phyloP scores from a whole-genome alignment of 129 eudicot genomes.

The Artemisia argyi region DNA sequence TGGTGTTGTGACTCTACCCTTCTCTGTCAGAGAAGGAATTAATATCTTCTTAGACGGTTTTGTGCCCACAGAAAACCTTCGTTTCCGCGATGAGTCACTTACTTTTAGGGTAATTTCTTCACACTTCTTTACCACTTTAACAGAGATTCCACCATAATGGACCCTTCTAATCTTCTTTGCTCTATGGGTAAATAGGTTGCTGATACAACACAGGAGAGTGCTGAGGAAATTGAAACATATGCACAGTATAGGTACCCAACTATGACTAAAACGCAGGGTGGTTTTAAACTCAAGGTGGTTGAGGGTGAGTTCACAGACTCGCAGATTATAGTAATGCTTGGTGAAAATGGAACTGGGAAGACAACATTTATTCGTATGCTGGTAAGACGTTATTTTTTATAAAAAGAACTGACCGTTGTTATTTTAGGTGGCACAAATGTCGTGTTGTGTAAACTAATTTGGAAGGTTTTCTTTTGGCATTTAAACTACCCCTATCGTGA shows the following conservation, averaged over 20 bases:
- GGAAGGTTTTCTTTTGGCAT: too few species aligned
- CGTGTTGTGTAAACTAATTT: too few species aligned
- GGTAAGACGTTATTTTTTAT: conserved; percentile 37
- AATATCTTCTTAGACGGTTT: too few species aligned
- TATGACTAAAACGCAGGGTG: conserved; percentile 39
- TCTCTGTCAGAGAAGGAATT: too few species aligned
- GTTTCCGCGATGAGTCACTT: conserved; percentile 18
- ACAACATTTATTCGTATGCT: conserved; percentile 55
- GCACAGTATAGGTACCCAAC: conserved; percentile 67
- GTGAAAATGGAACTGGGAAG: conserved; percentile 74
- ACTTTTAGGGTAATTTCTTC: too few species aligned
- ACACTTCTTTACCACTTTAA: too few species aligned
- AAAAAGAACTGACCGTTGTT: too few species aligned
- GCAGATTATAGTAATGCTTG: conserved; percentile 87
- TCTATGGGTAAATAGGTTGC: conserved; percentile 49
- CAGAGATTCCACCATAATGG: too few species aligned
- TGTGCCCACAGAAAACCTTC: conserved; percentile 55
- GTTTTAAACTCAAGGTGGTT: conserved; percentile 64
- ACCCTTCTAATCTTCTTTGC: neutral
- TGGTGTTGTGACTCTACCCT: too few species aligned
- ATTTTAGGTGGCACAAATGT: too few species aligned
- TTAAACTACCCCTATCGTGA: too few species aligned
- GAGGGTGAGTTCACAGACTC: conserved; percentile 43
- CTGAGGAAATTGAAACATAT: conserved; percentile 64
- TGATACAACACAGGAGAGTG: conserved; percentile 63